phyloP scores from a whole-genome alignment of 148 eudicot genomes.

The Rhododendron kiyosumense region DNA sequence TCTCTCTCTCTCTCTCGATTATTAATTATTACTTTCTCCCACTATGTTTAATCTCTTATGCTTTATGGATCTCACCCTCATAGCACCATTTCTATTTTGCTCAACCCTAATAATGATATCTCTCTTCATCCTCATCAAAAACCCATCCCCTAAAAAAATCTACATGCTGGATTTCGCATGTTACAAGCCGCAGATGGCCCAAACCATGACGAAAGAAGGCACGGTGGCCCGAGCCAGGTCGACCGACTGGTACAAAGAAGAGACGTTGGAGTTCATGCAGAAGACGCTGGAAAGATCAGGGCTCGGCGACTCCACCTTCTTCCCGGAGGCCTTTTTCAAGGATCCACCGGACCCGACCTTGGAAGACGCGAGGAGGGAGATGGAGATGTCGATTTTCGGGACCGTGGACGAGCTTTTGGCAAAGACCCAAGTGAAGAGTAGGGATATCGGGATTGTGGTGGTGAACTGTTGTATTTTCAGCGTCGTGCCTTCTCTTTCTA shows the following conservation, averaged over 20 bases:
- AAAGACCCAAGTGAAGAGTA: slow-evolving; percentile 18
- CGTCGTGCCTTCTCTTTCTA: slow-evolving; percentile 16
- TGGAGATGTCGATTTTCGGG: slow-evolving; percentile 23
- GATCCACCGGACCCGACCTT: not conserved
- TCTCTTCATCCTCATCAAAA: not conserved
- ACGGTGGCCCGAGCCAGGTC: not conserved
- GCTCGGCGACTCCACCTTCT: slow-evolving; percentile 22
- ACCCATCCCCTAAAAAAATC: not conserved
- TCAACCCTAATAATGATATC: not conserved
- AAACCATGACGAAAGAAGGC: slow-evolving; percentile 8
- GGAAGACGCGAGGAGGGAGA: slow-evolving; percentile 18
- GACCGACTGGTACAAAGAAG: not conserved
- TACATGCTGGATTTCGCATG: slow-evolving; percentile 23
- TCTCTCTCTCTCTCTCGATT: too few species aligned
- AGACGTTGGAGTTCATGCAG: slow-evolving; percentile 5
- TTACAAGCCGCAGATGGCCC: slow-evolving; percentile 16
- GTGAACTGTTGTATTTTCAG: slow-evolving; percentile 19
- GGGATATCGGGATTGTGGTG: slow-evolving; percentile 20
- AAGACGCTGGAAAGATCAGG: slow-evolving; percentile 9
- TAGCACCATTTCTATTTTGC: not conserved
- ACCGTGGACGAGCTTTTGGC: slow-evolving; percentile 19
- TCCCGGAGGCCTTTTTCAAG: slow-evolving; percentile 6
- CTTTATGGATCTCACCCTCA: not conserved
- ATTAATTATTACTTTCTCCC: not conserved
- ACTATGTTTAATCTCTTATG: not conserved